Evolutionary conservation across 2,329 filamentous ascomycete genomes (phyloP).

Genomic region (Metarhizium humberi): DNA sequence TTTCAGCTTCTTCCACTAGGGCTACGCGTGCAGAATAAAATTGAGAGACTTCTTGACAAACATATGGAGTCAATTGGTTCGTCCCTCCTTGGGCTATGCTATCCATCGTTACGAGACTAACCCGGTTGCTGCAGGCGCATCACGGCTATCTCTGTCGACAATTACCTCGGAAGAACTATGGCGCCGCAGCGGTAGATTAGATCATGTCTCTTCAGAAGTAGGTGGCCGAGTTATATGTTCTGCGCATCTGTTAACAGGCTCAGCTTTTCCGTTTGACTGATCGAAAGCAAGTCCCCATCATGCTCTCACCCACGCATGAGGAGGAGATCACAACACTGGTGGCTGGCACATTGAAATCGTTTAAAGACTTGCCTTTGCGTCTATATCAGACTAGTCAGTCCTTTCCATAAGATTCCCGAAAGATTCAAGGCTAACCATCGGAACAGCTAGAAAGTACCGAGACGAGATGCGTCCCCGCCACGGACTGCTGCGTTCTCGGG

Average conservation of each 20-base stretch:
- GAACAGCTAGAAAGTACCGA: constrained; percentile 75
- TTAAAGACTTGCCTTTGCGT: constrained; percentile 76
- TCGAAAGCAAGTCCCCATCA: constrained; percentile 61
- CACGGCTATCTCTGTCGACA: constrained; percentile 72
- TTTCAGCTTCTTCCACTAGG: constrained; percentile 90
- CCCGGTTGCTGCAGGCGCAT: constrained; percentile 49
- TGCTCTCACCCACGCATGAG: constrained; percentile 89
- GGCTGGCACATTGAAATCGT: constrained; percentile 62
- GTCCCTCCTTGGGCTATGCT: constrained; percentile 2
- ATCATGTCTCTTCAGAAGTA: constrained; percentile 64
- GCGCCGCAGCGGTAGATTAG: constrained; percentile 73
- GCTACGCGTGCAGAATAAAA: constrained; percentile 76
- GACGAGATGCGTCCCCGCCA: constrained; percentile 86
- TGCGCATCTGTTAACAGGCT: constrained; percentile 13
- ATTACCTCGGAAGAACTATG: constrained; percentile 80
- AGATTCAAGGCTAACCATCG: neutral
- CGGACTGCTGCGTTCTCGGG: constrained; percentile 75
- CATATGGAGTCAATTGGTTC: constrained; percentile 72
- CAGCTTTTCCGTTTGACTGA: constrained; percentile 76
- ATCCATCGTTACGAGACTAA: neutral
- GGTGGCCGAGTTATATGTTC: neutral
- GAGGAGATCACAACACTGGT: constrained; percentile 89
- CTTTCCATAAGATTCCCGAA: neutral
- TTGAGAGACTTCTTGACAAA: constrained; percentile 77
- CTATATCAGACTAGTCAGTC: constrained; percentile 78